Conservation (phyloP, 768 basidiomycete species). For the Mycena epipterygia region DNA sequence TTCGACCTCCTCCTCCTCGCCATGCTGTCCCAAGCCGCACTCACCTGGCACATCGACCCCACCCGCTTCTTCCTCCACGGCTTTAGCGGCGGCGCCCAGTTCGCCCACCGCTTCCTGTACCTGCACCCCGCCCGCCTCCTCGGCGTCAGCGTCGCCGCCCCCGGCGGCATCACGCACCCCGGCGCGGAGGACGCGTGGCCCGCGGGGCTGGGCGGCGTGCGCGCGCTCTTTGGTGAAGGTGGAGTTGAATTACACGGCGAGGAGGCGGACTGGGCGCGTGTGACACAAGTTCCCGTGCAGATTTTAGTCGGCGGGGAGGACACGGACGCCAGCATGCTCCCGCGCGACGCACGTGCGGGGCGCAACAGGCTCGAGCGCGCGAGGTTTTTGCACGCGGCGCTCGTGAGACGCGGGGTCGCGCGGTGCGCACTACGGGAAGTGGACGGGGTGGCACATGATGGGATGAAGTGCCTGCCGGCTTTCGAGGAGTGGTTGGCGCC, state of each 20-base stretch:
- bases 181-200: conserved; percentile 27
- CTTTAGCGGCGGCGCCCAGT: conserved; percentile 44
- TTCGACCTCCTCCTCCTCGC: conserved; percentile 40
- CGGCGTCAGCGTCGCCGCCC: conserved; percentile 38
- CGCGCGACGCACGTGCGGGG: conserved; percentile 23
- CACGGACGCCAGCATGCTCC: conserved; percentile 25
- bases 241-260: too few species aligned
- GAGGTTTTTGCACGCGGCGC: conserved; percentile 16
- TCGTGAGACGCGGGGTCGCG: conserved; percentile 9
- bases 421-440: conserved; percentile 21
- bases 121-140: conserved; percentile 35
- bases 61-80: conserved; percentile 39
- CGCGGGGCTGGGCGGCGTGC: conserved; percentile 21
- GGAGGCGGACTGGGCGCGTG: conserved; percentile 26
- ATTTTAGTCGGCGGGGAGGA: conserved; percentile 39
- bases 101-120: conserved; percentile 42
- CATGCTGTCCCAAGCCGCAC: conserved; percentile 40
- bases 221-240: conserved; percentile 30
- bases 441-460: conserved; percentile 35
- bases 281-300: conserved; percentile 29
- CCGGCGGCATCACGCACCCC: conserved; percentile 37
- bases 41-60: conserved; percentile 34
- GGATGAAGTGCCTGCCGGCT: conserved; percentile 19
- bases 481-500: conserved; percentile 31
- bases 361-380: conserved; percentile 29